Conservation (phyloP, 257 asterid genomes). For the Solanum sparsipilum region DNA sequence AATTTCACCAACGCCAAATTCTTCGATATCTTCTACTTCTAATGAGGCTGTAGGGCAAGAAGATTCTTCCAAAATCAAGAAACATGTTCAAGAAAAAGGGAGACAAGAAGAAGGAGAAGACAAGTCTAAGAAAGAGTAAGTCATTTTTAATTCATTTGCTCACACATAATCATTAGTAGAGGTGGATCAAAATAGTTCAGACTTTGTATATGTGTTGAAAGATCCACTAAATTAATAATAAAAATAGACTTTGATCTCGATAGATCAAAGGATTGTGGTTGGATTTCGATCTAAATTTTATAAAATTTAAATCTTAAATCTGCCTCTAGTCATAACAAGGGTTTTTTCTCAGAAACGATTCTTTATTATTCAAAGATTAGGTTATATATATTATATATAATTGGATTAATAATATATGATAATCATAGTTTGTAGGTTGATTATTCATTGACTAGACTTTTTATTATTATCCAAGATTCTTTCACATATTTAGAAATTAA, state of each 20-base stretch:
- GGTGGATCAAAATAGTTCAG: background rate
- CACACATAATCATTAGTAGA: background rate
- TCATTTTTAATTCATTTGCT: background rate
- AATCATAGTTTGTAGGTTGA: background rate
- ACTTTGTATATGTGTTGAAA: background rate
- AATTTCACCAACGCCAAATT: background rate
- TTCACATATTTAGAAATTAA: background rate
- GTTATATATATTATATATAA: background rate
- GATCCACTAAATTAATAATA: background rate
- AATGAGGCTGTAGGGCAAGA: background rate
- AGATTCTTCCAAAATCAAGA: conserved; percentile 2
- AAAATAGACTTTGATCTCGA: background rate
- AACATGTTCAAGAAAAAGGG: background rate
- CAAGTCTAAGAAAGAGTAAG: conserved; percentile 38
- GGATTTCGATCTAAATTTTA: background rate
- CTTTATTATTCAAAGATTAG: background rate
- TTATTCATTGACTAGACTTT: background rate
- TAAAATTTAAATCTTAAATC: background rate
- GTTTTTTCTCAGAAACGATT: background rate
- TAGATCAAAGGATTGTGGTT: background rate
- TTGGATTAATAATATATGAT: background rate
- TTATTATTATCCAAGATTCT: background rate
- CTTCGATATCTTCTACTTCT: background rate
- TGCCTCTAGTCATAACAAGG: background rate
- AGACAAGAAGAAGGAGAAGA: conserved; percentile 6